phyloP scores from a whole-genome alignment of 345 rosid species.

The Brassica napus region Da-Ae NC_063442.1:24992501-24993000 shows the following conservation, averaged over 20 bases:
- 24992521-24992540: neutral
- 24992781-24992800: neutral
- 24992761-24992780: neutral
- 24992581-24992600: neutral
- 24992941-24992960: neutral
- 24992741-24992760: neutral
- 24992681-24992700: neutral
- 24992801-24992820: neutral
- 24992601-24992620: neutral
- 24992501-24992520: neutral
- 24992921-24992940: neutral
- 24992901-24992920: neutral
- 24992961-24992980: neutral
- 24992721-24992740: neutral
- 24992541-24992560: neutral
- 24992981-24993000: neutral
- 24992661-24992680: neutral
- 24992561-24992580: neutral
- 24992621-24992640: neutral
- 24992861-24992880: neutral
- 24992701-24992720: neutral
- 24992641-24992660: neutral
- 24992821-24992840: neutral
- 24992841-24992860: neutral
- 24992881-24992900: neutral